Conservation (phyloP, 768 basidiomycete species). For the Serendipita sp. region DNA sequence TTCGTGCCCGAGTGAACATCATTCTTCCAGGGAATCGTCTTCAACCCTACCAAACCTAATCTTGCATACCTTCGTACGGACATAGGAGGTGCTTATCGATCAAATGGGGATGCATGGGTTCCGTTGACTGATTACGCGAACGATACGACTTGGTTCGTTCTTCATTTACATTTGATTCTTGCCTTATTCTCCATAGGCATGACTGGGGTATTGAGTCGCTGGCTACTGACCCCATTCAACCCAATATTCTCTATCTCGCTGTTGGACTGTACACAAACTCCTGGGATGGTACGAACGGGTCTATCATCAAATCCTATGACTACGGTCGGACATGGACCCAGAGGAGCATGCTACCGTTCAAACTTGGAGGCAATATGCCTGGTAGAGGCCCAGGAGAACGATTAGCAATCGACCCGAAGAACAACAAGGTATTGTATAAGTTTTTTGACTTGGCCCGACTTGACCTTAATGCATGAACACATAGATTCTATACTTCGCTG, state of each 20-base stretch:
- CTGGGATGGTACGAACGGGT: conserved; percentile 10
- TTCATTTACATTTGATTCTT: too few relatives aligned
- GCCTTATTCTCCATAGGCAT: conserved; percentile 5
- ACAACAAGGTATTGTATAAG: conserved; percentile 22
- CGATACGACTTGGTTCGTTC: conserved; percentile 30
- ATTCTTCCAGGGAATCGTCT: conserved; percentile 26
- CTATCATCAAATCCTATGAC: conserved; percentile 8
- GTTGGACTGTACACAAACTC: conserved; percentile 13
- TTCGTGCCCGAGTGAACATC: too few relatives aligned
- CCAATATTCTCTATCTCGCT: conserved; percentile 37
- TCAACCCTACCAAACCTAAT: conserved; percentile 43
- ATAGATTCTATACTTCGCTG: conserved; percentile 41
- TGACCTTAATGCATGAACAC: too few relatives aligned
- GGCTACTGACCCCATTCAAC: conserved; percentile 44
- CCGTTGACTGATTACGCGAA: conserved; percentile 40
- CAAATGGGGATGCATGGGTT: conserved; percentile 48
- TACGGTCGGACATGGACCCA: conserved; percentile 4
- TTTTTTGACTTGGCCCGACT: too few relatives aligned
- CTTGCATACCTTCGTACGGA: conserved; percentile 49
- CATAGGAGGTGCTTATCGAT: conserved; percentile 47
- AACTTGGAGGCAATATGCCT: conserved; percentile 48
- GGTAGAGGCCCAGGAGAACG: conserved; percentile 44
- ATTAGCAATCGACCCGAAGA: conserved; percentile 45
- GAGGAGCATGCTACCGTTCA: conserved; percentile 36
- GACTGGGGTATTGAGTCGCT: conserved; percentile 49